Base-by-base conservation (phyloP, 2,329 filamentous ascomycete genomes). In the Aspergillus pseudonomiae region DNA sequence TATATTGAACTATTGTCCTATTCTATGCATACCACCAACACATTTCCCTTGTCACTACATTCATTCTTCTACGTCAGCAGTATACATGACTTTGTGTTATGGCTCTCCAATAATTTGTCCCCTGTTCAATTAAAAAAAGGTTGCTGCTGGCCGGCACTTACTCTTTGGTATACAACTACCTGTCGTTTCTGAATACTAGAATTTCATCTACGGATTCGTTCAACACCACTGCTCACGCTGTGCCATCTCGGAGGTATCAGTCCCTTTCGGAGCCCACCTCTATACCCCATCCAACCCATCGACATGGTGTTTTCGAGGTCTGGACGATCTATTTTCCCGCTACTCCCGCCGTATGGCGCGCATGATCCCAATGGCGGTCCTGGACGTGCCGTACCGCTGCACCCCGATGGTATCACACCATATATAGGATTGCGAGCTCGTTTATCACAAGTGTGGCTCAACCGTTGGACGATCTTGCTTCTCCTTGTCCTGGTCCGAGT, bases 401-500 rank as follows among this genome's bases (percentile, higher is more conserved):
- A 87, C 76, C 89, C 91, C 67, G 85, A 88, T 78, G 87, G 87
- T 75, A 85, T 91, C 74, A 97, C 93, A 67, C 94, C 95, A 66
- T 98, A 98, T 78, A 91, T 99, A 67, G 93, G 94, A 72, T 88
- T 97, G 74, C 88, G 89, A 74, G 90, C 94, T 72, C 90, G 94
- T 73, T 86, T 98, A 72, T 98, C 95, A 59, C 95, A 99, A 83
- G 86, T 96, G 78, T 97, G 94, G 93, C 89, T 99, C 82, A 98
- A 99, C 83, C 88, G 92, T 79, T 99, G 95, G 95, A 98, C 95
- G 45, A 84, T 98, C 64, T 85, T 99, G 55, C 84, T 98, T 55
- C 78, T 97, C 63, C 88, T 99, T 60, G 89, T 98, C 61, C 88
- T 99, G 59, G 87, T 91, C 66, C 88, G 94, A 62, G 86, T 94